These are phyloP conservation scores for Chytriomyces confervae DNA, from an alignment of 192 early-diverging fungal genomes.

Conservation along the genomic window DNA sequence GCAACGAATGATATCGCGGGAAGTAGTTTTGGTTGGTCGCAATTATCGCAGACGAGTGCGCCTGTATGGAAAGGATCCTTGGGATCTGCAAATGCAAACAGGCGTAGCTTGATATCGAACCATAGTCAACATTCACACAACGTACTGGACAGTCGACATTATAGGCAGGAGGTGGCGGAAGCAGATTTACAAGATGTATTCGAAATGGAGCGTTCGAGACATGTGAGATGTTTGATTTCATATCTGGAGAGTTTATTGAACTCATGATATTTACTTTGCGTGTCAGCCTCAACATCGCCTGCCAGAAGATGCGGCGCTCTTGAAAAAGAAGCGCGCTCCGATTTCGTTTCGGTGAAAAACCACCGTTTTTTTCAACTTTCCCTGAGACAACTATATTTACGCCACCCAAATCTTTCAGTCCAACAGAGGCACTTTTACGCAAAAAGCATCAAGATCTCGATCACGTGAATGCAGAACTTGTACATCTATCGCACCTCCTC, in stretches of 20 bases:
- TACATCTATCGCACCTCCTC: conserved; percentile 17
- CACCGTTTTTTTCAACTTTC: background rate
- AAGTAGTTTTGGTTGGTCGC: too few relatives aligned
- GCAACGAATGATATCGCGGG: too few relatives aligned
- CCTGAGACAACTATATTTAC: background rate
- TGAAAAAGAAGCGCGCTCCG: conserved; percentile 3
- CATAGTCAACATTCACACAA: too few relatives aligned
- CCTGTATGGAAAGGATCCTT: too few relatives aligned
- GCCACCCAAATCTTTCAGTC: background rate
- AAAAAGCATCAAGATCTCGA: conserved; percentile 27
- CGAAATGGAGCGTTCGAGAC: background rate
- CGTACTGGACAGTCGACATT: background rate
- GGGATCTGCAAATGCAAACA: too few relatives aligned
- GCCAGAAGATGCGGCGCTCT: background rate
- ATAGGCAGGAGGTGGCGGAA: background rate
- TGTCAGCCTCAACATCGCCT: background rate
- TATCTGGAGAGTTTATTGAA: background rate
- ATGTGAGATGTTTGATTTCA: background rate
- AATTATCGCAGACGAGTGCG: too few relatives aligned
- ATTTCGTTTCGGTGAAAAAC: conserved; percentile 14
- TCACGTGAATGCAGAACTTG: conserved; percentile 29
- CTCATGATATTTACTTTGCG: background rate
- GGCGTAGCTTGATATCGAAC: too few relatives aligned
- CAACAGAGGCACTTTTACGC: conserved; percentile 11
- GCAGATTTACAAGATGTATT: background rate